Base-by-base conservation (phyloP, 2,329 filamentous ascomycete genomes). In the Aspergillus texensis region DNA sequence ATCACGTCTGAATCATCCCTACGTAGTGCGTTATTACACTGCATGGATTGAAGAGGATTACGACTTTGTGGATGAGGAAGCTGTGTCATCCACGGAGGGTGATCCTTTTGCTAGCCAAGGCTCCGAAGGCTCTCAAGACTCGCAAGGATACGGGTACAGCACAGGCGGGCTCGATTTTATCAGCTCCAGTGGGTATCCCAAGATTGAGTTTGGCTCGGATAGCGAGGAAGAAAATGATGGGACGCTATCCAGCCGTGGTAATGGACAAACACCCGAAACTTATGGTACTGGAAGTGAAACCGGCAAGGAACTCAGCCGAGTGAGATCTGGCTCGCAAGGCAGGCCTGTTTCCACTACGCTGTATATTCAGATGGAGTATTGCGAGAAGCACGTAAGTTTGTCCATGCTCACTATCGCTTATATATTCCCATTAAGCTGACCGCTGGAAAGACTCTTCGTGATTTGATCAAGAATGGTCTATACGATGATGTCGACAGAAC, bases 331-430 rank as follows among this genome's bases (percentile, higher is more conserved):
- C 58, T 83, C 83, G 16, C 78, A 79, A 60, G 80, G 81, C 24
- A 82, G 85, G 61, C 82, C 86, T 4, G 85, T 86, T 64, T 87
- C 86, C 58, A 94, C 91, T 0, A 89, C 94, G 8, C 84, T 99
- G 48, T 99, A 97, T 75, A 98, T 99, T 61, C 95, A 96, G 65
- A 99, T 99, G 95, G 95, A 99, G 75, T 96, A 97, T 70, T 99
- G 95, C 73, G 94, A 98, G 75, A 95, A 94, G 74, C 88, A 91
- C 68, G 88, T 90, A 80, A 77, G 85, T 79, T 26, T 60, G 4
- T 2, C 10, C 9, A 58, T n/a, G 14, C 12, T 4, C 14, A 32
- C 46, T 9, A 6, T 26, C 21, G 24, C 4, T 30, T 52, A 52
- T 11, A 6, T 12, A 26, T 11, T 6, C 26, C 8, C 30, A 30